phyloP scores from a whole-genome alignment of 495 filamentous ascomycete genomes.

The Annulohypoxylon bovei region DNA sequence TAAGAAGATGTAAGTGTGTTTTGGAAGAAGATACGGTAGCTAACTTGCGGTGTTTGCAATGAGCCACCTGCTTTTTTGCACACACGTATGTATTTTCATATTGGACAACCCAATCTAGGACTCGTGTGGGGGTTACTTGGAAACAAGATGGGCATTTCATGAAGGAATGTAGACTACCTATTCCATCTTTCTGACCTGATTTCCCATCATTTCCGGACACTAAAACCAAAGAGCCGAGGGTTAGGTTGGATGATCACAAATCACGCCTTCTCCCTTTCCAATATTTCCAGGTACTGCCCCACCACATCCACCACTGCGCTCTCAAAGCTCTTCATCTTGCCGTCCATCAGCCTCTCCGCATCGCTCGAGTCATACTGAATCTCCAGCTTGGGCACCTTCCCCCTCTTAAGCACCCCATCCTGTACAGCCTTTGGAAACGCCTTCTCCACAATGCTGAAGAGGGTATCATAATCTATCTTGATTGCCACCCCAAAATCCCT shows the following conservation, averaged over 20 bases:
- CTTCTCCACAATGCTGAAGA: slow-evolving; percentile 27
- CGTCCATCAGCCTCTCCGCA: slow-evolving; percentile 57
- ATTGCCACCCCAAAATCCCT: slow-evolving; percentile 38
- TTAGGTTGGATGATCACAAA: neutral
- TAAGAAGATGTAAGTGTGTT: no score
- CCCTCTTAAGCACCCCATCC: slow-evolving; percentile 34
- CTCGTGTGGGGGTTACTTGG: no score
- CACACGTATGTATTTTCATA: no score
- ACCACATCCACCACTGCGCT: slow-evolving; percentile 56
- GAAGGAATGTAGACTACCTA: neutral
- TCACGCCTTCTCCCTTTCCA: slow-evolving; percentile 16
- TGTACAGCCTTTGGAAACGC: slow-evolving; percentile 41
- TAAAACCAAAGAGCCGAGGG: neutral
- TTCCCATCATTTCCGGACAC: neutral
- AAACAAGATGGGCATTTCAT: neutral
- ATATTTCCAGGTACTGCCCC: slow-evolving; percentile 51
- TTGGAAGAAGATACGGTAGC: no score
- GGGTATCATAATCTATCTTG: slow-evolving; percentile 14
- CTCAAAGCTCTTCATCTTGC: slow-evolving; percentile 54
- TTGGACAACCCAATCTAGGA: no score
- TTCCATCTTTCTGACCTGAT: no score
- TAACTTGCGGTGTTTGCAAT: no score
- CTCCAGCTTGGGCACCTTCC: slow-evolving; percentile 24
- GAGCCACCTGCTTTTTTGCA: no score
- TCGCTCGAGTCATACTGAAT: slow-evolving; percentile 49